Evolutionary conservation across 106 monocot genomes (phyloP), one percentile per base, ranked within the genome.

Genomic region (Hemerocallis citrina): DNA sequence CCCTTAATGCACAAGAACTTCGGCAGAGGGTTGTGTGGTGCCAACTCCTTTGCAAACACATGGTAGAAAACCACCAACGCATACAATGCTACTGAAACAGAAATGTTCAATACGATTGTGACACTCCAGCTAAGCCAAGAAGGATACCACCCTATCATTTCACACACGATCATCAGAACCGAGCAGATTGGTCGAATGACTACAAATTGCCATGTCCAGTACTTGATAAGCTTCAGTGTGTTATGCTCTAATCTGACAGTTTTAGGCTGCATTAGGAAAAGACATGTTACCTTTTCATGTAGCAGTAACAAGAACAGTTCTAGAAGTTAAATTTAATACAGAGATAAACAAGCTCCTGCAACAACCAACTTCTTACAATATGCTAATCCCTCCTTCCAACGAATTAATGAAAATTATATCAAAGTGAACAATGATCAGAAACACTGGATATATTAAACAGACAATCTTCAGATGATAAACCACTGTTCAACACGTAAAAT

Each of bases 161-260:
- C 72, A 51, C 78, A 66, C 28, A 44, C 38, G 23, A 85, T 89
- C 81, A 89, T 89, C 21, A 85, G 63, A 40, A 81, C 34, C 23
- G 89, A 81, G 63, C 80, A 85, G 47, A 85, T 43, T 59, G 89
- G 89, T 15, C 89, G 77, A 31, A 89, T 55, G 16, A 81, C 70
- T n/a, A 89, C 89, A 75, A 89, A 89, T 59, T 89, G 89, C 89
- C 89, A 89, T 55, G 89, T 89, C 89, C 89, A 89, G 24, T 89
- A 75, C 54, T 89, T 84, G 6, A 89, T 75, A 45, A 78, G 73
- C 64, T 57, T 89, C 64, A 89, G 34, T 23, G 81, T 89, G 2
- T 75, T 63, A 35, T 85, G 81, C 39, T 89, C 81, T 57, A 89
- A 61, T 27, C 78, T 68, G 39, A 81, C 30, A 31, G 62, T 85